Conservation (phyloP, 2,329 filamentous ascomycete species). For the Fusarium fracticaudum region DNA sequence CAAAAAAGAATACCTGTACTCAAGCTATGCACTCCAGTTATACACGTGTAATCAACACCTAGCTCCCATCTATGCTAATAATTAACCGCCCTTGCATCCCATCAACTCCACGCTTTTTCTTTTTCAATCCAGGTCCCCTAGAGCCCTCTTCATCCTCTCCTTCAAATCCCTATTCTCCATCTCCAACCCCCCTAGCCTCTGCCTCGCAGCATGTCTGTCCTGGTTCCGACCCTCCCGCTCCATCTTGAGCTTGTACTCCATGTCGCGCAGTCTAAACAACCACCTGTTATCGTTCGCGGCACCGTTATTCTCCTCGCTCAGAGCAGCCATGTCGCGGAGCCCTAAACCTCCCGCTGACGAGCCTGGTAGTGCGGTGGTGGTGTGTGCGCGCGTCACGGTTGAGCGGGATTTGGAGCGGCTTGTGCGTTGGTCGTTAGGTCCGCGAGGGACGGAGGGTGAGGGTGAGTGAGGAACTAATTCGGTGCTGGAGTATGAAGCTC, state of each 20-base stretch:
- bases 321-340: slow-evolving; percentile 43
- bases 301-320: slow-evolving; percentile 34
- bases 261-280: slow-evolving; percentile 84
- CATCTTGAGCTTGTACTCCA: slow-evolving; percentile 88
- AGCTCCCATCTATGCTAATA: slow-evolving; percentile 36
- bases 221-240: slow-evolving; percentile 87
- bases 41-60: slow-evolving; percentile 27
- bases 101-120: slow-evolving; percentile 6
- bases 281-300: slow-evolving; percentile 72
- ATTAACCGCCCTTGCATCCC: background rate
- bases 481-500: slow-evolving; percentile 56
- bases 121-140: slow-evolving; percentile 41
- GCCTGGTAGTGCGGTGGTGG: slow-evolving; percentile 41
- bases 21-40: background rate
- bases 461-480: slow-evolving; percentile 56
- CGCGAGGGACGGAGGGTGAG: slow-evolving; percentile 64
- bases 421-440: slow-evolving; percentile 56
- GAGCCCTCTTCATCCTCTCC: slow-evolving; percentile 63
- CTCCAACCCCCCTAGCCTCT: slow-evolving; percentile 80
- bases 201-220: slow-evolving; percentile 84
- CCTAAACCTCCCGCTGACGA: slow-evolving; percentile 39
- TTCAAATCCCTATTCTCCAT: slow-evolving; percentile 77
- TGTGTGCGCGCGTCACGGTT: slow-evolving; percentile 46
- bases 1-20: slow-evolving; percentile 22
- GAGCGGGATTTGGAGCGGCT: slow-evolving; percentile 47